Conservation (phyloP, 2,329 filamentous ascomycete genomes). For the Mycosphaerella arachidis region DNA sequence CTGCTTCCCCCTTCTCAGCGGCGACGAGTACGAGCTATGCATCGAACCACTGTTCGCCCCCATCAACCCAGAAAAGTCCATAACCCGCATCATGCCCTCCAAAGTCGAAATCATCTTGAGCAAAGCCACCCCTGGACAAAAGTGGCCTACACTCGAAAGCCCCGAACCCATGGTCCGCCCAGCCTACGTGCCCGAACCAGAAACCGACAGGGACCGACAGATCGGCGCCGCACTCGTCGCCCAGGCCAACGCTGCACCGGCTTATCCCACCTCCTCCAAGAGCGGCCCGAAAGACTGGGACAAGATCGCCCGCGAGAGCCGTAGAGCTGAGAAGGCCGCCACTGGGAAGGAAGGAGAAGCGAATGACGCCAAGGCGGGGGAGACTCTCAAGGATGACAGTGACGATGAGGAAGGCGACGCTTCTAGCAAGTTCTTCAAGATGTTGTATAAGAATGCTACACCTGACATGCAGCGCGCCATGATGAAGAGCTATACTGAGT, state of each 20-base stretch:
- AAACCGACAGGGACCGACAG: constrained; percentile 13
- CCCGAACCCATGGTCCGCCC: constrained; percentile 24
- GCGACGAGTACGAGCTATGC: constrained; percentile 56
- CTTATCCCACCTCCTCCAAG: constrained; percentile 83
- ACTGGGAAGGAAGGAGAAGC: background rate
- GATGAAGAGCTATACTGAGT: constrained; percentile 96
- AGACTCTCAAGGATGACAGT: constrained; percentile 35
- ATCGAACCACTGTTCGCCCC: constrained; percentile 63
- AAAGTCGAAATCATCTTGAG: constrained; percentile 74
- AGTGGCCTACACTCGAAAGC: constrained; percentile 62
- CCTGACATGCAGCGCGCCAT: constrained; percentile 84
- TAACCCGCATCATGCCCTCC: constrained; percentile 62
- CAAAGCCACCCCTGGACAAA: constrained; percentile 61
- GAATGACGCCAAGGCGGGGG: constrained; percentile 28
- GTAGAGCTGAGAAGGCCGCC: constrained; percentile 7
- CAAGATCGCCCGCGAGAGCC: constrained; percentile 57
- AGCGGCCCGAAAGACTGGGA: constrained; percentile 90
- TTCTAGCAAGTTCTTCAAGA: constrained; percentile 83
- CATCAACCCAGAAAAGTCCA: constrained; percentile 60
- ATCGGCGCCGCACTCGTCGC: constrained; percentile 14
- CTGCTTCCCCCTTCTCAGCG: constrained; percentile 53
- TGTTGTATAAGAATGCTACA: constrained; percentile 71
- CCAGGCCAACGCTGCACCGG: constrained; percentile 40
- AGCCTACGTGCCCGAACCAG: no score
- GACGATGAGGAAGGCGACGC: constrained; percentile 56